Percentiles rank a stretch among this genome's conserved stretches.
phyloP scores from a whole-genome alignment of 768 basidiomycete species.

The Exidia glandulosa region DNA sequence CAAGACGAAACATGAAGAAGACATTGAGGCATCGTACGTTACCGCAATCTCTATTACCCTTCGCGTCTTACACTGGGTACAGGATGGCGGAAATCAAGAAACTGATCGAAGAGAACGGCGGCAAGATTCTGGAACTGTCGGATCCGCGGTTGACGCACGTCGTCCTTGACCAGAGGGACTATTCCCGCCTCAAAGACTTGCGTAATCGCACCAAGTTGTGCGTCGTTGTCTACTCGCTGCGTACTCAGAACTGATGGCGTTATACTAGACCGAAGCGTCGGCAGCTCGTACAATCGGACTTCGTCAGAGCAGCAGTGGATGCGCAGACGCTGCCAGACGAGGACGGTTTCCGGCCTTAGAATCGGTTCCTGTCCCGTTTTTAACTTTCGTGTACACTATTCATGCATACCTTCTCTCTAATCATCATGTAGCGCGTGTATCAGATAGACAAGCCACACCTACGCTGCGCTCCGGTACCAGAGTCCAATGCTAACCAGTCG shows the following conservation, averaged over 20 bases:
- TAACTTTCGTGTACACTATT: not conserved
- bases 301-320: constrained; percentile 68
- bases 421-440: not conserved
- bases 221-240: constrained; percentile 14
- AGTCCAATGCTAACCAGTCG: too few relatives aligned
- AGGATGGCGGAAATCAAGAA: constrained; percentile 48
- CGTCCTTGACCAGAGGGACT: constrained; percentile 73
- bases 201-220: constrained; percentile 64
- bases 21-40: constrained; percentile 43
- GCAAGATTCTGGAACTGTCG: constrained; percentile 52
- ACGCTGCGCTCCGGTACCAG: too few relatives aligned
- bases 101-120: constrained; percentile 59
- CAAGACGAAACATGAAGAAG: constrained; percentile 40
- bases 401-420: not conserved
- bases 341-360: constrained; percentile 39
- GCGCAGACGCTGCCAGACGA: constrained; percentile 77
- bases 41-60: not conserved
- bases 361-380: too few relatives aligned
- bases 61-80: not conserved
- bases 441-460: too few relatives aligned
- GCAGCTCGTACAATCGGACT: constrained; percentile 68
- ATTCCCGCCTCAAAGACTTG: constrained; percentile 57
- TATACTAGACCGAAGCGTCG: constrained; percentile 62
- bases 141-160: constrained; percentile 82
- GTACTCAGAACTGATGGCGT: constrained; percentile 6